Conservation (phyloP, 2,329 filamentous ascomycete genomes). For the Taxawa tesnikishii region DNA sequence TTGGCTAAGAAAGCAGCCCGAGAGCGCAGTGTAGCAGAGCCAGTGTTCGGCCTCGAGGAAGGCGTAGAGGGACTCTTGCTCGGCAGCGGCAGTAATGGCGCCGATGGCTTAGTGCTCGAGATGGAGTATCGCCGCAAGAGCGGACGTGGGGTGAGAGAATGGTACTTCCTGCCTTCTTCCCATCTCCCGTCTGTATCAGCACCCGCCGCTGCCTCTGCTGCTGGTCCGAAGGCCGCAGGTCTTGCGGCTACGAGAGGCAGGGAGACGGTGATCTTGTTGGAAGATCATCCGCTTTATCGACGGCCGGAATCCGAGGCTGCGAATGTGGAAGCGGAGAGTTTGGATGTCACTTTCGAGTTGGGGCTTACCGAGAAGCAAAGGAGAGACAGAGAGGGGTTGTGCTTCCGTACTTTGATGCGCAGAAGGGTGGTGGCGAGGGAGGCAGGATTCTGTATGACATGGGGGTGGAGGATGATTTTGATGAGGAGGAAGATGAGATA, state of each 20-base stretch:
- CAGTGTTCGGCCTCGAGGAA: slow-evolving; percentile 67
- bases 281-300: slow-evolving; percentile 63
- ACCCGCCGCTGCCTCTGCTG: slow-evolving; percentile 11
- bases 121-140: slow-evolving; percentile 80
- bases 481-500: slow-evolving; percentile 90
- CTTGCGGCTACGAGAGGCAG: slow-evolving; percentile 9
- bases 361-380: slow-evolving; percentile 85
- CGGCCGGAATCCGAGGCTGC: slow-evolving; percentile 26
- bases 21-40: slow-evolving; percentile 62
- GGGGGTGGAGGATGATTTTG: slow-evolving; percentile 92
- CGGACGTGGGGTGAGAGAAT: slow-evolving; percentile 64
- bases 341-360: slow-evolving; percentile 71
- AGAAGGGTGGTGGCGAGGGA: slow-evolving; percentile 70
- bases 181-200: slow-evolving; percentile 6
- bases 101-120: slow-evolving; percentile 56
- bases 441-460: slow-evolving; percentile 94
- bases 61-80: slow-evolving; percentile 67
- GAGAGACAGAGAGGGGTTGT: slow-evolving; percentile 80
- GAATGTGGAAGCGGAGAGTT: slow-evolving; percentile 34
- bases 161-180: slow-evolving; percentile 40
- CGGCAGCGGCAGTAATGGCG: slow-evolving; percentile 45
- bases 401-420: slow-evolving; percentile 91
- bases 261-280: slow-evolving; percentile 46
- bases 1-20: slow-evolving; percentile 62
- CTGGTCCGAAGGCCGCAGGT: slow-evolving; percentile 4